Conservation (phyloP, 495 filamentous ascomycete species). For the Alectoria sarmentosa region DNA sequence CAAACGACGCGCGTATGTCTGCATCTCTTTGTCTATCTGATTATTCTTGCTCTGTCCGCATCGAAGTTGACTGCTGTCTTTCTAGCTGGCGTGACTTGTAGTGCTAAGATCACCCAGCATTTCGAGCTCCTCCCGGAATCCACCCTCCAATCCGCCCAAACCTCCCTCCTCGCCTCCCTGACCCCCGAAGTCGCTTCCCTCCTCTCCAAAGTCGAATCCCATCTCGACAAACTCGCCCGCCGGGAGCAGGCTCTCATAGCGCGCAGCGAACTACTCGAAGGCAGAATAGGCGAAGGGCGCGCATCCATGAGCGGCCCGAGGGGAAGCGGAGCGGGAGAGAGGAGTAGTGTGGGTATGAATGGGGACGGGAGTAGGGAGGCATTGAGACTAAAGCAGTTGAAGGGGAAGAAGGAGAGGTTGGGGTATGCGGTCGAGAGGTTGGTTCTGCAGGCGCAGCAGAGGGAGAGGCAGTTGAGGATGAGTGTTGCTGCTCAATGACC, state of each 20-base stretch:
- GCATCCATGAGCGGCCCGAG: slow-evolving; percentile 26
- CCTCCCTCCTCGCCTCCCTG: slow-evolving; percentile 62
- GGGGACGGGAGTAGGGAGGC: slow-evolving; percentile 45
- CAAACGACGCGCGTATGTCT: slow-evolving; percentile 57
- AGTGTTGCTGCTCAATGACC: slow-evolving; percentile 52
- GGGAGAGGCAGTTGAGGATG: slow-evolving; percentile 71
- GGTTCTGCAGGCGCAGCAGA: slow-evolving; percentile 57
- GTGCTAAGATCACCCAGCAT: slow-evolving; percentile 43
- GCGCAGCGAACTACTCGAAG: slow-evolving; percentile 63
- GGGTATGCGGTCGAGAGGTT: slow-evolving; percentile 70
- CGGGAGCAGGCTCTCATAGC: slow-evolving; percentile 64
- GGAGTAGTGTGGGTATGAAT: slow-evolving; percentile 25
- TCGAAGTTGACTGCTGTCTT: background rate
- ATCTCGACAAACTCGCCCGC: slow-evolving; percentile 67
- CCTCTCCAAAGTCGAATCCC: slow-evolving; percentile 54
- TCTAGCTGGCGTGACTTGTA: background rate
- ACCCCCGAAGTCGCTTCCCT: slow-evolving; percentile 64
- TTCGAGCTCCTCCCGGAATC: slow-evolving; percentile 72
- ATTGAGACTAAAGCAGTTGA: slow-evolving; percentile 53
- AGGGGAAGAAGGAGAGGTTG: slow-evolving; percentile 70
- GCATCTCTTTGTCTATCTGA: background rate
- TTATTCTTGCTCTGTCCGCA: background rate
- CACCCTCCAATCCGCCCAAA: slow-evolving; percentile 60
- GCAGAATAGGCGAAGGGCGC: slow-evolving; percentile 42
- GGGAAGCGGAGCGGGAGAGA: slow-evolving; percentile 28